Evolutionary conservation across 495 filamentous ascomycete species (phyloP).

Genomic region (Rhypophila decipiens): DNA sequence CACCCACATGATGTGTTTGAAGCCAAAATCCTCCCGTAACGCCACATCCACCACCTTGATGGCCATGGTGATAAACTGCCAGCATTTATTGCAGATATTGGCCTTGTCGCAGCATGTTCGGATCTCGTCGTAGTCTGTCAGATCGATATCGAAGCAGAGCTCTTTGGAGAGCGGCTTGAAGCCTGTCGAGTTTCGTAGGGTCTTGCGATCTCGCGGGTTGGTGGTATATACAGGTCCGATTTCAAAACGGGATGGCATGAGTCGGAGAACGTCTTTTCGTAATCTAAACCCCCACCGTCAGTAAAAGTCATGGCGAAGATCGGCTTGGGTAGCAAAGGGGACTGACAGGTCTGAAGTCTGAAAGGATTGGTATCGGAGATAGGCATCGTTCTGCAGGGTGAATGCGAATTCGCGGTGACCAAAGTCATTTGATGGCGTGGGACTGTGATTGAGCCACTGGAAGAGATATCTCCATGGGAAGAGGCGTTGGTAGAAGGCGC

Average conservation of each 20-base stretch:
- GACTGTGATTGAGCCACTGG: slow-evolving; percentile 96
- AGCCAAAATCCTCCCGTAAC: slow-evolving; percentile 88
- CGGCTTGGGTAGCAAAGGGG: neutral
- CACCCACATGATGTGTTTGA: slow-evolving; percentile 95
- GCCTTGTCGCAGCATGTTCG: slow-evolving; percentile 91
- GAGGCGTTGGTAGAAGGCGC: slow-evolving; percentile 88
- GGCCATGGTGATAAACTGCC: slow-evolving; percentile 94
- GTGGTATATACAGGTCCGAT: slow-evolving; percentile 92
- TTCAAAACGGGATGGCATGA: slow-evolving; percentile 91
- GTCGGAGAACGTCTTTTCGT: slow-evolving; percentile 79
- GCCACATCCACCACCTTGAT: slow-evolving; percentile 87
- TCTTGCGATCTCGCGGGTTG: slow-evolving; percentile 91
- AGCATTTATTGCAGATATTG: slow-evolving; percentile 90
- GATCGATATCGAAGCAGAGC: slow-evolving; percentile 96
- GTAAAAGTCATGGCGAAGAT: too few relatives aligned
- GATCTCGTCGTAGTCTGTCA: slow-evolving; percentile 97
- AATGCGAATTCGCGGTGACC: slow-evolving; percentile 92
- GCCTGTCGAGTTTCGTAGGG: slow-evolving; percentile 61
- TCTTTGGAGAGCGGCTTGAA: slow-evolving; percentile 83
- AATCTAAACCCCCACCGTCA: too few relatives aligned
- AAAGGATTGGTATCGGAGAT: slow-evolving; percentile 89
- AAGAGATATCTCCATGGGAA: slow-evolving; percentile 95
- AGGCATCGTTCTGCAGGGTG: slow-evolving; percentile 81
- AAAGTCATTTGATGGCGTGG: slow-evolving; percentile 79
- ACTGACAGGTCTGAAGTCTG: slow-evolving; percentile 74